Percentiles rank a stretch among this genome's conserved stretches.
These are phyloP conservation scores for Pseudozyma hubeiensis DNA, from an alignment of 1,284 basidiomycete genomes.

Conservation along the genomic window DNA sequence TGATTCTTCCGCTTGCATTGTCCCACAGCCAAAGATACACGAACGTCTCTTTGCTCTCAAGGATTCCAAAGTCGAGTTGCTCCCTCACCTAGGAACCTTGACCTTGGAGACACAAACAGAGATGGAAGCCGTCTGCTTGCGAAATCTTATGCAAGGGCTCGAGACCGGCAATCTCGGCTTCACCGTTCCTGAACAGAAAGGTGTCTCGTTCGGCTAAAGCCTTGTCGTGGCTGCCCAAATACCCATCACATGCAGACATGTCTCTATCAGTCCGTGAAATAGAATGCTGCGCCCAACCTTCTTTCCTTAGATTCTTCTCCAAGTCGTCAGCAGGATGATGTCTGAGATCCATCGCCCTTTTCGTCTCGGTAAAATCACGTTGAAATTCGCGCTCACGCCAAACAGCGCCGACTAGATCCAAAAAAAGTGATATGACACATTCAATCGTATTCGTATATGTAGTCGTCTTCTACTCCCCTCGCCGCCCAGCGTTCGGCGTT, in stretches of 20 bases:
- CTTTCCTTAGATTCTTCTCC: no score
- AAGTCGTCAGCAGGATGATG: no score
- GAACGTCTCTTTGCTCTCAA: conserved; percentile 42
- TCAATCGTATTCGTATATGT: not conserved
- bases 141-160: conserved; percentile 63
- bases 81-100: conserved; percentile 64
- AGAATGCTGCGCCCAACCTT: no score
- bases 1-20: not conserved
- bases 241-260: no score
- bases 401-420: not conserved
- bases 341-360: no score
- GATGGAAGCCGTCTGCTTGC: conserved; percentile 68
- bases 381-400: not conserved
- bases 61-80: conserved; percentile 51
- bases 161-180: conserved; percentile 61
- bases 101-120: conserved; percentile 67
- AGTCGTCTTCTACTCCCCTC: no score
- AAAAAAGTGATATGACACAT: conserved; percentile 2
- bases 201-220: conserved; percentile 24
- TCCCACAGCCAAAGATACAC: conserved; percentile 46
- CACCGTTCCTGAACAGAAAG: conserved; percentile 66
- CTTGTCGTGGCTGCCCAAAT: no score
- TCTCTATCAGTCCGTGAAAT: no score
- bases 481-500: not conserved
- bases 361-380: no score